Evolutionary conservation across 2,329 filamentous ascomycete genomes (phyloP).

Genomic region (Falciphora oryzae): DNA sequence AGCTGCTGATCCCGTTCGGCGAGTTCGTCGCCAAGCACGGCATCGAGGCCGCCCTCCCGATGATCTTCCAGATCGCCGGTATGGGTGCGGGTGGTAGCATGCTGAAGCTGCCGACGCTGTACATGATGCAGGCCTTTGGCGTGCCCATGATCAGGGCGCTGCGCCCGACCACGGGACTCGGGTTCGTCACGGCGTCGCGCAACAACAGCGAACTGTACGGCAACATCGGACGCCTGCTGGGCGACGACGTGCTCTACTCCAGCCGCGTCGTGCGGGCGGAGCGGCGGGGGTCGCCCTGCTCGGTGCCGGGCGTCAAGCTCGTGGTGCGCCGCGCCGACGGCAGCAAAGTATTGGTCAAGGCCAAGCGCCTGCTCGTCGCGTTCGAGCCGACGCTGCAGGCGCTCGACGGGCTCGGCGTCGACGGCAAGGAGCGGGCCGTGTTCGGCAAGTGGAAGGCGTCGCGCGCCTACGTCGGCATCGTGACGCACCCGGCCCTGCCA

Average conservation of each 20-base stretch:
- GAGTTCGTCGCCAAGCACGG: conserved; percentile 42
- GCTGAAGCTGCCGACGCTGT: conserved; percentile 35
- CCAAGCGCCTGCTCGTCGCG: conserved; percentile 29
- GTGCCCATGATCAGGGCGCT: conserved; percentile 29
- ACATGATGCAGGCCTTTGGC: conserved; percentile 37
- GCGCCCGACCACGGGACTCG: conserved; percentile 20
- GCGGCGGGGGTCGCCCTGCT: conserved; percentile 20
- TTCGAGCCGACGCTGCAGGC: conserved; percentile 28
- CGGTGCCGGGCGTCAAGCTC: conserved; percentile 22
- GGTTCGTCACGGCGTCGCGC: conserved; percentile 27
- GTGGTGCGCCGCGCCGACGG: conserved; percentile 22
- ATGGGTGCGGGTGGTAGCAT: conserved; percentile 40
- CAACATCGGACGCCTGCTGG: conserved; percentile 27
- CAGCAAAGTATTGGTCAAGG: conserved; percentile 22
- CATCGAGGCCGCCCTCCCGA: conserved; percentile 34
- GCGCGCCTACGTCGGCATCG: conserved; percentile 26
- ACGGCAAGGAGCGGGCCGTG: conserved; percentile 23
- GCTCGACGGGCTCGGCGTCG: conserved; percentile 26
- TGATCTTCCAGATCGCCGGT: conserved; percentile 33
- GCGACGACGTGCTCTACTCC: conserved; percentile 29
- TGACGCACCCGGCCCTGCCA: conserved; percentile 26
- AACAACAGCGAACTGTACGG: conserved; percentile 36
- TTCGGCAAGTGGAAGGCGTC: conserved; percentile 28
- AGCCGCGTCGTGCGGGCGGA: conserved; percentile 26
- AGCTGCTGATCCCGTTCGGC: conserved; percentile 40